Evolutionary conservation across 2,329 filamentous ascomycete species (phyloP).

Genomic region (Microdochium paspali): DNA sequence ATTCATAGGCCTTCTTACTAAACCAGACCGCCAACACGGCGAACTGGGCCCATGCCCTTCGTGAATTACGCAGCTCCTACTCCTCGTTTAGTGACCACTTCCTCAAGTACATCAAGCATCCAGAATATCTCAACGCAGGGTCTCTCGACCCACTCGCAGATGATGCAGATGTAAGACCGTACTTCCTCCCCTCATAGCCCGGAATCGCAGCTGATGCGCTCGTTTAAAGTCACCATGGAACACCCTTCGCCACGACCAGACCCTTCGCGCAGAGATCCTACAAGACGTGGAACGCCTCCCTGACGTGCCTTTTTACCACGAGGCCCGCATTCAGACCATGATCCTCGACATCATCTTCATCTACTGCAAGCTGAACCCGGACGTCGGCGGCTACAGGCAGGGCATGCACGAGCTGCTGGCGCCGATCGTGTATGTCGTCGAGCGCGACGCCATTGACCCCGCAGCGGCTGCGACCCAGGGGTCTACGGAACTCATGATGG

Average conservation of each 20-base stretch:
- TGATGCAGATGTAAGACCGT: slow-evolving; percentile 43
- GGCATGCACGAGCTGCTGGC: slow-evolving; percentile 97
- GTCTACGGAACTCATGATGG: slow-evolving; percentile 42
- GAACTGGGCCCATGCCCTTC: slow-evolving; percentile 60
- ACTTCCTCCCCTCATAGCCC: too few relatives aligned
- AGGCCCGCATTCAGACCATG: slow-evolving; percentile 66
- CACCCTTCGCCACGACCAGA: slow-evolving; percentile 74
- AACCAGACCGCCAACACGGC: slow-evolving; percentile 57
- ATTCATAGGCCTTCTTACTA: slow-evolving; percentile 63
- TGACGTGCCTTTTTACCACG: slow-evolving; percentile 83
- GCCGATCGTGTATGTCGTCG: slow-evolving; percentile 76
- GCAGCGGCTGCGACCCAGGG: slow-evolving; percentile 20
- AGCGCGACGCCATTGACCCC: slow-evolving; percentile 66
- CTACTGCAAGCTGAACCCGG: slow-evolving; percentile 86
- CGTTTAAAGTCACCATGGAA: slow-evolving; percentile 74
- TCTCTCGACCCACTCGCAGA: slow-evolving; percentile 79
- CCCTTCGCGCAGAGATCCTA: slow-evolving; percentile 75
- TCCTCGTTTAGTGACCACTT: slow-evolving; percentile 62
- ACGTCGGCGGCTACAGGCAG: slow-evolving; percentile 84
- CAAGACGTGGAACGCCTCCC: slow-evolving; percentile 94
- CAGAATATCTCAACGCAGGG: slow-evolving; percentile 64
- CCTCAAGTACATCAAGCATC: slow-evolving; percentile 73
- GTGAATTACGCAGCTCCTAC: slow-evolving; percentile 67
- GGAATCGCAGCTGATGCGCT: not conserved
- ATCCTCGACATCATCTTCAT: slow-evolving; percentile 87